phyloP scores from a whole-genome alignment of 1,284 basidiomycete species.

The Ganoderma meredithae region DNA sequence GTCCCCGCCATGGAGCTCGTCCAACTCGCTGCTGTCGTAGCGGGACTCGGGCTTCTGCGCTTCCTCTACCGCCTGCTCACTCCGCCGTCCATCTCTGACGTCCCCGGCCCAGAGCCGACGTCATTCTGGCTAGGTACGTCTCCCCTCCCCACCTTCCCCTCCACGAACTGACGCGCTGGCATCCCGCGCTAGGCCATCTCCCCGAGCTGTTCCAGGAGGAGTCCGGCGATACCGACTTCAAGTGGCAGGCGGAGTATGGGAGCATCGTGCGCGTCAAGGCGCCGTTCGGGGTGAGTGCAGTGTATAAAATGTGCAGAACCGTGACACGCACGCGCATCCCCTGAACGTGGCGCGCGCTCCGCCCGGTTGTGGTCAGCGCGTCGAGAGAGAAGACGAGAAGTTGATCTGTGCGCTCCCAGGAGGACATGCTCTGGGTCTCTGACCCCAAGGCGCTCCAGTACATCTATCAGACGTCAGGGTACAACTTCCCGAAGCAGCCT shows the following conservation, averaged over 20 bases:
- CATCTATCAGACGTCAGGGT: constrained; percentile 49
- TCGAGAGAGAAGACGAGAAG: background rate
- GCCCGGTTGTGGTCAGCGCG: background rate
- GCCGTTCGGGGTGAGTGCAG: constrained; percentile 53
- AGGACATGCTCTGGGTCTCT: constrained; percentile 42
- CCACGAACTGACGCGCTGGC: constrained; percentile 7
- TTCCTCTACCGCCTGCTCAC: constrained; percentile 31
- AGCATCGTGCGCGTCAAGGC: constrained; percentile 58
- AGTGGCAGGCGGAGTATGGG: constrained; percentile 55
- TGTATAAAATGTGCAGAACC: too few relatives aligned
- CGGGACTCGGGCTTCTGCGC: constrained; percentile 26
- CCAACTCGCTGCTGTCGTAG: constrained; percentile 25
- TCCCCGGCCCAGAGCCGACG: constrained; percentile 39
- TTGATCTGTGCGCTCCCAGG: constrained; percentile 27
- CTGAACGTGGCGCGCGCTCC: background rate
- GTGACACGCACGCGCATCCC: background rate
- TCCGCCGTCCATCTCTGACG: constrained; percentile 30
- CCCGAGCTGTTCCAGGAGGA: constrained; percentile 58
- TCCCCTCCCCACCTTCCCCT: background rate
- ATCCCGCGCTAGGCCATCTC: constrained; percentile 51
- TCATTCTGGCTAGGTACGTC: constrained; percentile 39
- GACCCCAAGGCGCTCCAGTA: constrained; percentile 53
- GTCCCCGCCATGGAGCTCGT: constrained; percentile 24
- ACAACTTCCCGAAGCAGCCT: constrained; percentile 48
- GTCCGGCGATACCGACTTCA: constrained; percentile 58